Evolutionary conservation across 2,329 filamentous ascomycete genomes (phyloP), one percentile per base, ranked within the genome.

Genomic region (Arthrobotrys sphaeroides): DNA sequence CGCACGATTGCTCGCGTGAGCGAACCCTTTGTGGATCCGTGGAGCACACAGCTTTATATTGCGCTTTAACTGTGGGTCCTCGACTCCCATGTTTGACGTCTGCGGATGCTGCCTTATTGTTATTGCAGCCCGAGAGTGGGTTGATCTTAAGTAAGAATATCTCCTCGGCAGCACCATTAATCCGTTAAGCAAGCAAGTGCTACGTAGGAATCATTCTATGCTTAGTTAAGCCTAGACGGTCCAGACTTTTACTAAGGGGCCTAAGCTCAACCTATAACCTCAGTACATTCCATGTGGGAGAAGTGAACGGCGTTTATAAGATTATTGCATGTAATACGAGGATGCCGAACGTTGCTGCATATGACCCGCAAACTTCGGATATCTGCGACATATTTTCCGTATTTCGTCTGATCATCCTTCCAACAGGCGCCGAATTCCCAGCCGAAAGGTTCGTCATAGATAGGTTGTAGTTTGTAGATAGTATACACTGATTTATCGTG

Each of bases 1-100:
- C 66, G 66, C 66, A 61, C 31, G 33, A 60, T 38, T 53, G 51
- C 66, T 70, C 66, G 66, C 66, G 66, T 70, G 66, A 68, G 64
- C 31, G 49, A 5, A 59, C 61, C 61, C 20, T 66, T 65, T 43
- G 13, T 55, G 22, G 45, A 36, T n/a, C n/a, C n/a, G n/a, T n/a
- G 47, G 2, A 61, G 24, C 16, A 40, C 20, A 16, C 2, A 22
- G 42, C 22, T 42, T 36, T 49, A 28, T 53, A 66, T 66, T 66
- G 61, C 47, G 61, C 28, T 55, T 55, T 36, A 55, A 38, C 28
- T 55, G 45, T 66, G 47, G 61, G 45, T 45, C 60, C 42, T 53
- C 31, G 38, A n/a, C 22, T 12, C 20, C 53, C 33, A 40, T 40
- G 5, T 40, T n/a, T 60, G 55, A 60, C 55, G 31, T 43, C 24